Evolutionary conservation across 2,329 filamentous ascomycete genomes (phyloP).

Genomic region (Cladosporium sp.): DNA sequence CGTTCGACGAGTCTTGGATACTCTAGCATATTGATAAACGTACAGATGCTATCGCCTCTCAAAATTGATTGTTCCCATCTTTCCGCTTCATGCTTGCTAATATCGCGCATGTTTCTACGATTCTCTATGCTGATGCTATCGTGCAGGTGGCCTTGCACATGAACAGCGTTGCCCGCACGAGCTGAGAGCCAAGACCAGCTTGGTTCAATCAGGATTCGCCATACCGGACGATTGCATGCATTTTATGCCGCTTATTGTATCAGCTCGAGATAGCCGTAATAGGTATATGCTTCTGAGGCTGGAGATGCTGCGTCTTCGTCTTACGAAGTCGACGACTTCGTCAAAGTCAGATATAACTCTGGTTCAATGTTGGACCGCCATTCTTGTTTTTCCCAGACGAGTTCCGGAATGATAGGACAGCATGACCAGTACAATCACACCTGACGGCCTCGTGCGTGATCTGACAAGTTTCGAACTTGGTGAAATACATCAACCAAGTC

Average conservation of each 20-base stretch:
- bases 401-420: background rate
- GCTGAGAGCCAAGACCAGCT: background rate
- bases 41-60: background rate
- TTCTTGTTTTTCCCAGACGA: background rate
- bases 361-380: too few relatives aligned
- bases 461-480: background rate
- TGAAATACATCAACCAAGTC: background rate
- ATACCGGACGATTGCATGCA: background rate
- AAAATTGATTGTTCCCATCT: background rate
- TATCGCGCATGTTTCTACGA: too few relatives aligned
- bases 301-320: background rate
- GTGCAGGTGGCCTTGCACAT: background rate
- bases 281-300: background rate
- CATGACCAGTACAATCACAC: background rate
- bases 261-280: background rate
- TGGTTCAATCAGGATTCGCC: background rate
- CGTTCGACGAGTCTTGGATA: background rate
- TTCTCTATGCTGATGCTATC: too few relatives aligned
- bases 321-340: background rate
- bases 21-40: background rate
- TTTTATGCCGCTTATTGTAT: background rate
- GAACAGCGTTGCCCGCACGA: background rate
- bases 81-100: background rate
- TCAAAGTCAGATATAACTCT: background rate
- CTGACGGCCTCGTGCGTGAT: background rate